A percentile compares a stretch with the other conserved stretches of the same genome.
Conservation (phyloP, 75 land plant genomes). For the Adiantum capillusveneris region DNA sequence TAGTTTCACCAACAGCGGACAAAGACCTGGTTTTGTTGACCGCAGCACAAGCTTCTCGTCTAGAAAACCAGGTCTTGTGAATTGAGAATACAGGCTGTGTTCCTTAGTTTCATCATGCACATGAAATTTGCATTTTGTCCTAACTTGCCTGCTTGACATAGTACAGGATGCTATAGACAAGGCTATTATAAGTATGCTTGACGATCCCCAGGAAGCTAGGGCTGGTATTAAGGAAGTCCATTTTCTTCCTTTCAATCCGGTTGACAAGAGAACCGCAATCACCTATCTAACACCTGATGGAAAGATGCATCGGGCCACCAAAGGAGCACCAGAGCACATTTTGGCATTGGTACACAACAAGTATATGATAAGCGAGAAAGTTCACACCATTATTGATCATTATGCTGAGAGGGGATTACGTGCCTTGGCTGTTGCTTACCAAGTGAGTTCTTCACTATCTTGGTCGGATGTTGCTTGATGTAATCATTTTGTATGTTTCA, state of each 20-base stretch:
- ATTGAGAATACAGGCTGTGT: not conserved
- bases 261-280: slow-evolving; percentile 29
- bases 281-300: slow-evolving; percentile 30
- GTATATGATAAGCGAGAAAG: slow-evolving; percentile 8
- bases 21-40: slow-evolving; percentile 22
- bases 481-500: no score
- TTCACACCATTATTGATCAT: slow-evolving; percentile 21
- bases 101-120: no score
- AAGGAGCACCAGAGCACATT: slow-evolving; percentile 30
- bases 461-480: no score
- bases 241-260: slow-evolving; percentile 25
- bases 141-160: not conserved
- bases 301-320: slow-evolving; percentile 33
- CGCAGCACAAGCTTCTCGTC: slow-evolving; percentile 27
- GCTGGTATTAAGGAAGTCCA: slow-evolving; percentile 25
- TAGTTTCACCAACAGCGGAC: slow-evolving; percentile 16
- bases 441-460: slow-evolving; percentile 23
- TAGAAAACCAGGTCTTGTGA: slow-evolving; percentile 30
- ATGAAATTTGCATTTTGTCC: no score
- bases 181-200: slow-evolving; percentile 29
- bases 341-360: slow-evolving; percentile 18
- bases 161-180: slow-evolving; percentile 34
- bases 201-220: slow-evolving; percentile 24
- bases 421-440: slow-evolving; percentile 42
- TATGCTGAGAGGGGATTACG: slow-evolving; percentile 61